phyloP scores from a whole-genome alignment of 768 basidiomycete species.

The Podaxis sp. region DNA sequence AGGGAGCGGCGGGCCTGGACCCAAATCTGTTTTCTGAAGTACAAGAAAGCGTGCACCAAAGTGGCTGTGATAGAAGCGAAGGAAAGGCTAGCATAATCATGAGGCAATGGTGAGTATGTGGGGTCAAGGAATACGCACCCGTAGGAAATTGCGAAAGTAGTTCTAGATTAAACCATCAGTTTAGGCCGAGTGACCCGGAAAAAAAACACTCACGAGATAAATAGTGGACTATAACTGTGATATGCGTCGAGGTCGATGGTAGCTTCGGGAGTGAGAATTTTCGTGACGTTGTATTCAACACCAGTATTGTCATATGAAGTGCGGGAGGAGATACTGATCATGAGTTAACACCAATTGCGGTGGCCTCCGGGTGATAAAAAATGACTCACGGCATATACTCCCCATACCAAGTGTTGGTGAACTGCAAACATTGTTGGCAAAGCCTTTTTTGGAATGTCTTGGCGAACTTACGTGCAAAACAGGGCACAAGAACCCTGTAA shows the following conservation, averaged over 20 bases:
- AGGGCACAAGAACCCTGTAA: slow-evolving; percentile 55
- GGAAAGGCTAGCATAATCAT: slow-evolving; percentile 38
- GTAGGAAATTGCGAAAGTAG: slow-evolving; percentile 76
- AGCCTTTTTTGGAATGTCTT: background rate
- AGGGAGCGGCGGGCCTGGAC: slow-evolving; percentile 64
- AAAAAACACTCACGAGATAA: slow-evolving; percentile 41
- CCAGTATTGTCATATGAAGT: slow-evolving; percentile 64
- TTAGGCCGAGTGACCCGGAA: background rate
- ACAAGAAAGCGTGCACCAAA: slow-evolving; percentile 64
- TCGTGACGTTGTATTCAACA: slow-evolving; percentile 50
- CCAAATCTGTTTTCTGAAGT: slow-evolving; percentile 76
- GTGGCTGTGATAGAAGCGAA: slow-evolving; percentile 79
- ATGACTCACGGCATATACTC: slow-evolving; percentile 51
- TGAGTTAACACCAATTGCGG: background rate
- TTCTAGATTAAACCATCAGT: slow-evolving; percentile 22
- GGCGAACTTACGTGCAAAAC: slow-evolving; percentile 44
- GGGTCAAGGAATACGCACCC: slow-evolving; percentile 31
- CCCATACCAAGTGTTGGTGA: slow-evolving; percentile 60
- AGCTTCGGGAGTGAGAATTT: slow-evolving; percentile 50
- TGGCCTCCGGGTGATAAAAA: background rate
- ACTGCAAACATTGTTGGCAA: slow-evolving; percentile 28
- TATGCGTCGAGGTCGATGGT: slow-evolving; percentile 56
- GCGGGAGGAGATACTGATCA: slow-evolving; percentile 52
- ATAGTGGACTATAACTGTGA: slow-evolving; percentile 55
- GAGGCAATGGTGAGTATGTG: slow-evolving; percentile 36